Conservation (phyloP, 495 filamentous ascomycete genomes). For the Cetradonia linearis region DNA sequence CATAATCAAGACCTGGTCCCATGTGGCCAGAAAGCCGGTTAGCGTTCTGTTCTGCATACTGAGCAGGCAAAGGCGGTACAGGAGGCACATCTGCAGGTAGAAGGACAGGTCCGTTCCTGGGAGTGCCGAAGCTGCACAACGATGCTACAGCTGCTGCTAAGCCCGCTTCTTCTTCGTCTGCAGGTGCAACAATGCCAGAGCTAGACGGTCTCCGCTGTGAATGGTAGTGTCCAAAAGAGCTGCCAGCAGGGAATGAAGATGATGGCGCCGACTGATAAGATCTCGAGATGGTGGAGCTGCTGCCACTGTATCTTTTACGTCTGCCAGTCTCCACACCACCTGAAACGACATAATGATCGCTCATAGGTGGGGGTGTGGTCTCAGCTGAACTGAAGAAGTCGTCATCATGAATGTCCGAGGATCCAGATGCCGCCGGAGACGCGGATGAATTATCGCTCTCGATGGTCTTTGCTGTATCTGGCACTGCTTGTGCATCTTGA, state of each 20-base stretch:
- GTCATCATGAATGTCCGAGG: constrained; percentile 54
- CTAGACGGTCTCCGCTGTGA: constrained; percentile 53
- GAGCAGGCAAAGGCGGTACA: constrained; percentile 71
- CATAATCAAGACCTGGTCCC: constrained; percentile 39
- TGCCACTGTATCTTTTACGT: constrained; percentile 54
- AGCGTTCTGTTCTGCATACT: constrained; percentile 46
- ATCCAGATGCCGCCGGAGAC: constrained; percentile 67
- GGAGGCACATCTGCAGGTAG: constrained; percentile 72
- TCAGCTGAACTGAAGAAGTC: constrained; percentile 51
- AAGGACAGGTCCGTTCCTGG: constrained; percentile 56
- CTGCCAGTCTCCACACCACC: constrained; percentile 40
- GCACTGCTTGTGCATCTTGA: constrained; percentile 46
- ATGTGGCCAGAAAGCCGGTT: constrained; percentile 28
- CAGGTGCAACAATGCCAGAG: constrained; percentile 48
- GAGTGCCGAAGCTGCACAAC: constrained; percentile 82
- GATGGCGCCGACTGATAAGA: constrained; percentile 74
- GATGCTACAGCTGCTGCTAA: constrained; percentile 79
- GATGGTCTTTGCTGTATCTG: constrained; percentile 52
- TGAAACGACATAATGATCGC: constrained; percentile 37
- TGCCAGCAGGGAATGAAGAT: constrained; percentile 38
- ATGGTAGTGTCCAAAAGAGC: constrained; percentile 35
- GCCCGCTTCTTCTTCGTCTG: constrained; percentile 64
- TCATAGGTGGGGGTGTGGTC: constrained; percentile 46
- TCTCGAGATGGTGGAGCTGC: constrained; percentile 60
- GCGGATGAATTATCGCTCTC: constrained; percentile 73